phyloP scores from a whole-genome alignment of 2,329 filamentous ascomycete genomes.

The Cladosporium austrohemisphaericum region DNA sequence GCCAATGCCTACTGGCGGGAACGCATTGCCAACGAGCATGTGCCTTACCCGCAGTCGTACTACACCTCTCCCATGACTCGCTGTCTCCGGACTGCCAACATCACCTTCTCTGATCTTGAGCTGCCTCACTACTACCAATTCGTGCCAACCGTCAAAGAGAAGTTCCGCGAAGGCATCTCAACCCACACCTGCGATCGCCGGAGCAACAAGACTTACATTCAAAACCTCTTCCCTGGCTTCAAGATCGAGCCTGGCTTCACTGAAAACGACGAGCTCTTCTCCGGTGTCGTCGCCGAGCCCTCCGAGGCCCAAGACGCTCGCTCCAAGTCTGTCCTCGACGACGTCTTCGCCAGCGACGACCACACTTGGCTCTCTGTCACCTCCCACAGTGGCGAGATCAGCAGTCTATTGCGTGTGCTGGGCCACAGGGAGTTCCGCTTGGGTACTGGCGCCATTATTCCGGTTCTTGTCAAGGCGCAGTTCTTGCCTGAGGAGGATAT shows the following conservation, averaged over 20 bases:
- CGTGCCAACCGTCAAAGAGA: constrained; percentile 60
- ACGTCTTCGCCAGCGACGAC: constrained; percentile 53
- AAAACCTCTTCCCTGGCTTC: constrained; percentile 50
- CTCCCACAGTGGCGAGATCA: constrained; percentile 58
- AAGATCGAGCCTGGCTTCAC: constrained; percentile 58
- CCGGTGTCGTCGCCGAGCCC: constrained; percentile 48
- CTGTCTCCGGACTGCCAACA: constrained; percentile 59
- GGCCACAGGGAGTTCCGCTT: constrained; percentile 60
- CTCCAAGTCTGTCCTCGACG: constrained; percentile 51
- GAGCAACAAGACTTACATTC: constrained; percentile 53
- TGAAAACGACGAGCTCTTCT: constrained; percentile 56
- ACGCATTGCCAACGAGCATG: constrained; percentile 52
- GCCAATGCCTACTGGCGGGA: constrained; percentile 60
- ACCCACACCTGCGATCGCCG: constrained; percentile 66
- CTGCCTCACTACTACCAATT: constrained; percentile 54
- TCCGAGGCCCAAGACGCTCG: constrained; percentile 50
- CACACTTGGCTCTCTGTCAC: constrained; percentile 58
- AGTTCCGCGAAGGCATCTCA: constrained; percentile 62
- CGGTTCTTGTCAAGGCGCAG: constrained; percentile 61
- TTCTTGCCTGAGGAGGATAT: constrained; percentile 35
- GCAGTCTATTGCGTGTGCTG: constrained; percentile 51
- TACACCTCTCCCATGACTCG: constrained; percentile 63
- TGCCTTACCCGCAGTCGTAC: constrained; percentile 61
- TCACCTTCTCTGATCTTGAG: constrained; percentile 56
- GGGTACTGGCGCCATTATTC: constrained; percentile 65